Base-by-base conservation (phyloP, 2,329 filamentous ascomycete genomes). In the Monosporascus sp. region DNA sequence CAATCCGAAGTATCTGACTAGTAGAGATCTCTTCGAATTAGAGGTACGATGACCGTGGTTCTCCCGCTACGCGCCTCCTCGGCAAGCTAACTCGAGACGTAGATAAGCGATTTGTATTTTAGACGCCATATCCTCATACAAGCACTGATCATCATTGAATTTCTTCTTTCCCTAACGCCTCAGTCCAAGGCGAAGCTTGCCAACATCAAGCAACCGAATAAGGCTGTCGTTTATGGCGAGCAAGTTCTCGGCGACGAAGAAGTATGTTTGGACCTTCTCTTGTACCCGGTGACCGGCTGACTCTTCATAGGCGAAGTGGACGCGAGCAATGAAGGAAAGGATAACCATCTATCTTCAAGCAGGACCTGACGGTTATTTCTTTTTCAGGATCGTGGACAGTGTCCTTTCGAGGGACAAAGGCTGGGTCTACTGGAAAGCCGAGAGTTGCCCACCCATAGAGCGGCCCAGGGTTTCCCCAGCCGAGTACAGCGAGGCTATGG, bases 1-100 rank as follows among this genome's bases (percentile, higher is more conserved):
- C 73, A 99, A 99, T 64, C 93, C 95, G 1, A 99, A 97, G 68
- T 99, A 99, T 68, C 80, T 99, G 19, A 99, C 94, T n/a, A 97
- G 92, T 69, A 83, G 88, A 59, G 95, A 99, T 68, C 78, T 99
- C 1, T 99, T 99, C 70, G 91, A 95, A 64, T 82, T 99, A 46
- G 94, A 99, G 80, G 88, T 91, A 78, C 55, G 74, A 65, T 55
- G 74, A 65, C 49, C 24, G 27, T 47, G 8, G 17, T 45, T 44
- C 5, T 16, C 20, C 51, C 49, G 37, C 31, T 48, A 27, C 58
- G 53, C 44, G 5, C 35, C 54, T 19, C 48, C 51, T 22, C 51
- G 8, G 11, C 11, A 43, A 49, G 49, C 52, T 53, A 61, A 55
- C 58, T 67, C 72, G 55, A 64, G 52, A 46, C 43, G 40, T 60